phyloP scores from a whole-genome alignment of 306 rosid species.

The Cyclanthera cordifolia region DNA sequence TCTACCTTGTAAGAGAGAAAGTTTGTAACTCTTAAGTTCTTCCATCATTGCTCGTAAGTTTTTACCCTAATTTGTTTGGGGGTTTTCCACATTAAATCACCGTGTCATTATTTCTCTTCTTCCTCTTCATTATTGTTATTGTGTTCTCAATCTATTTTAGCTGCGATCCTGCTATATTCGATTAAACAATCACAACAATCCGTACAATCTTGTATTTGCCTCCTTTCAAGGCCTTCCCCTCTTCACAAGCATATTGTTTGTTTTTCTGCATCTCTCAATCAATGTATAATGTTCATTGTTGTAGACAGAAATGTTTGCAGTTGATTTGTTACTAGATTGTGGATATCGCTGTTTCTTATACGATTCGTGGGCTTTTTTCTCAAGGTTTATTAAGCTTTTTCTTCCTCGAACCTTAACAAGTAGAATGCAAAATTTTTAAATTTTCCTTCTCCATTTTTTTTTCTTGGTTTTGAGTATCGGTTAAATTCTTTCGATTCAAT shows the following conservation, averaged over 20 bases:
- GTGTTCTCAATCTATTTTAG: too few relatives aligned
- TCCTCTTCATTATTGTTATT: too few relatives aligned
- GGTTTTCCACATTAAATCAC: too few relatives aligned
- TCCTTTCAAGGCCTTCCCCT: not conserved
- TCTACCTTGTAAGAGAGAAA: too few relatives aligned
- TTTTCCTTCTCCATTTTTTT: too few relatives aligned
- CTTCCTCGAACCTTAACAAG: not conserved
- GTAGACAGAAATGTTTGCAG: not conserved
- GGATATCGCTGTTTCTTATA: not conserved
- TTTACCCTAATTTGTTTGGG: too few relatives aligned
- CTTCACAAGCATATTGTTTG: slow-evolving; percentile 5
- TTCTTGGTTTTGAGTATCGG: not conserved
- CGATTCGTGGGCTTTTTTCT: not conserved
- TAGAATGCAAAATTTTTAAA: not conserved
- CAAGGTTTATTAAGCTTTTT: not conserved
- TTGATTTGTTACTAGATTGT: not conserved
- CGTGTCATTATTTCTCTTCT: too few relatives aligned
- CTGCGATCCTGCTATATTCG: too few relatives aligned
- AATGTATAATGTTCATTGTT: not conserved
- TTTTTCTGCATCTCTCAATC: not conserved
- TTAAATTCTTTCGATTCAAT: not conserved
- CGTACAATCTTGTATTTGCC: not conserved
- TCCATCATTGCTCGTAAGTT: too few relatives aligned
- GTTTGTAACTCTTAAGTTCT: too few relatives aligned
- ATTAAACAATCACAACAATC: too few relatives aligned